A percentile compares a stretch with the other conserved stretches of the same genome.
These are phyloP conservation scores for Hylodesmum podocarpum DNA, from an alignment of 306 rosid genomes.

Conservation along the genomic window DNA sequence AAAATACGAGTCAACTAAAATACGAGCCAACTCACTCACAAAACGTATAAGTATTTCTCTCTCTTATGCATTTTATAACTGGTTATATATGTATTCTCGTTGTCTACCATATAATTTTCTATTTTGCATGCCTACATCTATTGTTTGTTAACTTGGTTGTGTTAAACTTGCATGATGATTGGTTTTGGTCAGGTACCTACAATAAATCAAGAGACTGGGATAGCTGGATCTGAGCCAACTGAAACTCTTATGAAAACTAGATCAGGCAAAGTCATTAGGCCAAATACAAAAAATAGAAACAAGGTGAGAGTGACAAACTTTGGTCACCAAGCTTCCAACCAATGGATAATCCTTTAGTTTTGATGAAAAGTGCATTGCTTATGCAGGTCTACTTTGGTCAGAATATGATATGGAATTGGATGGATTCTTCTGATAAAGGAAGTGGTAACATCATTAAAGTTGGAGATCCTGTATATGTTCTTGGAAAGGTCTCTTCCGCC, in stretches of 20 bases:
- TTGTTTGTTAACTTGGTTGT: background rate
- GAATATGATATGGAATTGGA: conserved; percentile 76
- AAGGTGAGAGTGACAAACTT: conserved; percentile 55
- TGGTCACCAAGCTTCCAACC: conserved; percentile 11
- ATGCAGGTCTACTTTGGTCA: conserved; percentile 83
- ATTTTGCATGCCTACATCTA: background rate
- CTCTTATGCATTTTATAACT: no score
- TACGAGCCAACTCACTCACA: no score
- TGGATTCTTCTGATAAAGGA: conserved; percentile 37
- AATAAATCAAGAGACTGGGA: conserved; percentile 68
- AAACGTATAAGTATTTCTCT: no score
- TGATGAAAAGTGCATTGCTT: conserved; percentile 22
- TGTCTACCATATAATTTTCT: no score
- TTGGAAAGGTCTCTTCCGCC: conserved; percentile 51
- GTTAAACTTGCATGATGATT: conserved; percentile 14
- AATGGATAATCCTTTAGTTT: background rate
- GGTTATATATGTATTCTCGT: no score
- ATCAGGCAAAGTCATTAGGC: conserved; percentile 67
- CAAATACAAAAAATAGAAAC: conserved; percentile 56
- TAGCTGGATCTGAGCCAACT: conserved; percentile 60
- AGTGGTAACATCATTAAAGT: conserved; percentile 51
- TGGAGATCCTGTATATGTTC: conserved; percentile 64
- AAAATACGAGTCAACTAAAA: no score
- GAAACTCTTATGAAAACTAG: conserved; percentile 55
- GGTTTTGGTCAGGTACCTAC: conserved; percentile 59